Evolutionary conservation across 2,329 filamentous ascomycete genomes (phyloP).

Genomic region (Cladosporium oxysporum): DNA sequence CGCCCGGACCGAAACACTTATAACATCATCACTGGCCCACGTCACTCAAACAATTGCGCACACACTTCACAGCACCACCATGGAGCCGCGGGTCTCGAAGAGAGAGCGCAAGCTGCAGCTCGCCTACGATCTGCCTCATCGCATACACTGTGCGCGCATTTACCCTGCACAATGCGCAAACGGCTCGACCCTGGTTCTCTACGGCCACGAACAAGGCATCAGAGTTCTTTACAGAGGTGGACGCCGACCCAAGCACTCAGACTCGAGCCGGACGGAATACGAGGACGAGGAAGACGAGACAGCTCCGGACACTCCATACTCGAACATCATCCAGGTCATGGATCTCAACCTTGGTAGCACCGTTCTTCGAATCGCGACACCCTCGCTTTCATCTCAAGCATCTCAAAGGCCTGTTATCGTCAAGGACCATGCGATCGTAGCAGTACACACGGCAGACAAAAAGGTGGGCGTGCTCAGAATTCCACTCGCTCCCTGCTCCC

Average conservation of each 20-base stretch:
- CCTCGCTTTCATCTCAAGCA: constrained; percentile 28
- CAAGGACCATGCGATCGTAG: constrained; percentile 45
- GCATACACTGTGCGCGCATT: constrained; percentile 56
- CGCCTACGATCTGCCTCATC: constrained; percentile 59
- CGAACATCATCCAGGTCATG: constrained; percentile 55
- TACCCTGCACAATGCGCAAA: constrained; percentile 62
- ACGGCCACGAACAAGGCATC: constrained; percentile 60
- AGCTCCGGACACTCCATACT: constrained; percentile 58
- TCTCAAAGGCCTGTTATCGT: constrained; percentile 33
- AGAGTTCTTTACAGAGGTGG: constrained; percentile 64
- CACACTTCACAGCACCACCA: neutral
- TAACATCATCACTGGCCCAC: neutral
- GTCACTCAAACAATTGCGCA: neutral
- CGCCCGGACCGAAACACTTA: neutral
- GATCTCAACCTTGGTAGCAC: constrained; percentile 57
- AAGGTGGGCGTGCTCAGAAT: constrained; percentile 57
- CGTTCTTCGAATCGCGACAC: constrained; percentile 55
- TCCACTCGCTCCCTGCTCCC: constrained; percentile 53
- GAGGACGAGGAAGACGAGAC: constrained; percentile 59
- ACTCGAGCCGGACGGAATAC: constrained; percentile 40
- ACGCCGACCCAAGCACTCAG: constrained; percentile 31
- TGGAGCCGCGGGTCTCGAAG: constrained; percentile 34
- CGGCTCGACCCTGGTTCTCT: constrained; percentile 62
- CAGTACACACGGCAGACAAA: constrained; percentile 58
- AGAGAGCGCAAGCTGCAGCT: constrained; percentile 37